Evolutionary conservation across 1,139 yeast species (phyloP), one percentile per base, ranked within the genome.

Genomic region (Scheffersomyces lignicola): DNA sequence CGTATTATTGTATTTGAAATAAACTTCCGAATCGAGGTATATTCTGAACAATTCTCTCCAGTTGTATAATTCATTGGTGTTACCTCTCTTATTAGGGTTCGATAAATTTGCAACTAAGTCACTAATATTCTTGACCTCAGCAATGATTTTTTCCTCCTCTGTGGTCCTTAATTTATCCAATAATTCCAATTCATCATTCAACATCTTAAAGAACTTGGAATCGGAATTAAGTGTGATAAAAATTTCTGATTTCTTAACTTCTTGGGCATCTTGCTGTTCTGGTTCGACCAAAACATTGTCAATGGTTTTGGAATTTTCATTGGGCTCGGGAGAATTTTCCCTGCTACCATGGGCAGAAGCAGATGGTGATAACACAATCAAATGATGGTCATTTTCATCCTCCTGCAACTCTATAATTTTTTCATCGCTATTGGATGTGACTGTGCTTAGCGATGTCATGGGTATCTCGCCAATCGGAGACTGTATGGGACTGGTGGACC

Each of bases 31-130:
- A 46, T 83, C 89, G 33, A 83, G 66, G 48, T 82, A 83, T 16
- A 75, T 59, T 45, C 72, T 75, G 58, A 83, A 83, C 9, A 83
- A 64, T 48, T 80, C 79, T 41, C 90, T 62, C 92, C 92, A 83
- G n/a, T 67, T 66, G 48, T 80, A 80, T 57, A 83, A 61, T 48
- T 83, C 90, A 10, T 26, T 31, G n/a, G 4, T 15, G 11, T 16
- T 26, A 5, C n/a, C n/a, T 15, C 10, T 15, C 4, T 8, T 11
- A 38, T 64, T 68, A 41, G 65, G 73, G n/a, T 29, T 16, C 17
- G 28, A 34, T 10, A 39, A 35, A 12, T 33, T 26, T 18, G 35
- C 18, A 9, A 53, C 37, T 12, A 60, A 48, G 14, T 45, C 39
- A 4, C 79, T 67, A 7, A 81, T 61, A 1, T 44, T 44, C 37